These are phyloP conservation scores for Aspergillus sclerotialis DNA, from an alignment of 2,329 filamentous ascomycete genomes.

Conservation along the genomic window DNA sequence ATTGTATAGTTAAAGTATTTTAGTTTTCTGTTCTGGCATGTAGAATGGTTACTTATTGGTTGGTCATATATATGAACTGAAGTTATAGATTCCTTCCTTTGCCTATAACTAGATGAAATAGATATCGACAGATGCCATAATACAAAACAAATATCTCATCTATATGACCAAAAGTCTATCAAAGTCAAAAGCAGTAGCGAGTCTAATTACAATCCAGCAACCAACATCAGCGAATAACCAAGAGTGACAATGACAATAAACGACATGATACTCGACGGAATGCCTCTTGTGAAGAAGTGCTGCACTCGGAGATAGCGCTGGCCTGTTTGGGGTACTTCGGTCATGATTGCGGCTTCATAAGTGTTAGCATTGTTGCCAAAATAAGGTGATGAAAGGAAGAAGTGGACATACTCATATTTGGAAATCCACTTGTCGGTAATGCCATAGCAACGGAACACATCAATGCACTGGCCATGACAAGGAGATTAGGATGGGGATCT, in stretches of 20 bases:
- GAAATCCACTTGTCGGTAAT: constrained; percentile 90
- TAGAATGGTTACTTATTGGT: not conserved
- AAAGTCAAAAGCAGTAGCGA: not conserved
- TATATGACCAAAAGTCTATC: not conserved
- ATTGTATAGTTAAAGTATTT: not conserved
- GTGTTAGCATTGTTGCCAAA: constrained; percentile 12
- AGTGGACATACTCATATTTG: constrained; percentile 88
- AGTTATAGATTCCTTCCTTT: constrained; percentile 10
- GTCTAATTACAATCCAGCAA: constrained; percentile 56
- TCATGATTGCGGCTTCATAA: constrained; percentile 80
- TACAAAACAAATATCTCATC: not conserved
- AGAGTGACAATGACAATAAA: constrained; percentile 77
- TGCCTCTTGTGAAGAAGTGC: constrained; percentile 90
- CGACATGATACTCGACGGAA: constrained; percentile 77
- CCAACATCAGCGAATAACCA: constrained; percentile 83
- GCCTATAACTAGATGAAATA: constrained; percentile 8
- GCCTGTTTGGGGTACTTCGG: constrained; percentile 86
- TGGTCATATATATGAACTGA: constrained; percentile 6
- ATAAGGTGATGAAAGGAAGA: constrained; percentile 1
- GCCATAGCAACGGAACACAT: constrained; percentile 99
- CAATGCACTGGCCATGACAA: constrained; percentile 90
- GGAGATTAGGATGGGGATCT: constrained; percentile 82
- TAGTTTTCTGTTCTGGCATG: too few relatives aligned
- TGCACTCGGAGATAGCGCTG: constrained; percentile 86
- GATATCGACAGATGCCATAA: constrained; percentile 1